Percentiles rank a stretch among this genome's conserved stretches.
These are phyloP conservation scores for Thelonectria rubi DNA, from an alignment of 2,329 filamentous ascomycete species.

Conservation along the genomic window DNA sequence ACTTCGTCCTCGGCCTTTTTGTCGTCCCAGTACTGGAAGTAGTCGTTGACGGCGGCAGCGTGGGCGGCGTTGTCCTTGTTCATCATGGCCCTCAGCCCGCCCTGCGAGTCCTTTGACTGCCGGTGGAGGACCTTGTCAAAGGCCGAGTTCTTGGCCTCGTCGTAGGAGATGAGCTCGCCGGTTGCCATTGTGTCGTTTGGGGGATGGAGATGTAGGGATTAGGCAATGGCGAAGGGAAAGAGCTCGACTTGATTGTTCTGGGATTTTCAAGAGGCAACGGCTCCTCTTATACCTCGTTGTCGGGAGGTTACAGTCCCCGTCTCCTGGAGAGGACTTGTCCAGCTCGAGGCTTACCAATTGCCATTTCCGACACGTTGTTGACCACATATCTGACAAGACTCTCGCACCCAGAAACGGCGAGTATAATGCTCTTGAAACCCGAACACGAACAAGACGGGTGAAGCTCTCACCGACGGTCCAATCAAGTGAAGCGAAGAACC, in stretches of 20 bases:
- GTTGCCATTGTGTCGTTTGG: slow-evolving; percentile 36
- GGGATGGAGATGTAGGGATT: background rate
- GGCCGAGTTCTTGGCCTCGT: slow-evolving; percentile 80
- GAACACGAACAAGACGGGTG: slow-evolving; percentile 29
- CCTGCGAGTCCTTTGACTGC: slow-evolving; percentile 68
- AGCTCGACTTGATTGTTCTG: background rate
- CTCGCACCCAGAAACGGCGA: background rate
- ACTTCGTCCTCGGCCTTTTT: slow-evolving; percentile 80
- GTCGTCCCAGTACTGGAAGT: slow-evolving; percentile 93
- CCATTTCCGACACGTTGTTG: slow-evolving; percentile 8
- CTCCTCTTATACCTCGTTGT: slow-evolving; percentile 12
- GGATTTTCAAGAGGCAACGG: background rate
- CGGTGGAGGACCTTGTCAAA: slow-evolving; percentile 87
- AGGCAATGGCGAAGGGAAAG: background rate
- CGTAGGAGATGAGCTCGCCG: slow-evolving; percentile 74
- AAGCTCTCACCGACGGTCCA: background rate
- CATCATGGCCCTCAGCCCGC: slow-evolving; percentile 81
- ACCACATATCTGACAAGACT: background rate
- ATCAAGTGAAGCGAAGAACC: background rate
- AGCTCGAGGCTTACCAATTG: slow-evolving; percentile 9
- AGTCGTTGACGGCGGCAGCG: slow-evolving; percentile 80
- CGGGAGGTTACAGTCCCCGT: slow-evolving; percentile 2
- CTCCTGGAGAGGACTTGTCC: background rate
- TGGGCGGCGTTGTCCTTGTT: slow-evolving; percentile 78
- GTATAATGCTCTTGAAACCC: slow-evolving; percentile 1